Evolutionary conservation across 495 filamentous ascomycete genomes (phyloP).

Genomic region (Aspergillus indologenus): DNA sequence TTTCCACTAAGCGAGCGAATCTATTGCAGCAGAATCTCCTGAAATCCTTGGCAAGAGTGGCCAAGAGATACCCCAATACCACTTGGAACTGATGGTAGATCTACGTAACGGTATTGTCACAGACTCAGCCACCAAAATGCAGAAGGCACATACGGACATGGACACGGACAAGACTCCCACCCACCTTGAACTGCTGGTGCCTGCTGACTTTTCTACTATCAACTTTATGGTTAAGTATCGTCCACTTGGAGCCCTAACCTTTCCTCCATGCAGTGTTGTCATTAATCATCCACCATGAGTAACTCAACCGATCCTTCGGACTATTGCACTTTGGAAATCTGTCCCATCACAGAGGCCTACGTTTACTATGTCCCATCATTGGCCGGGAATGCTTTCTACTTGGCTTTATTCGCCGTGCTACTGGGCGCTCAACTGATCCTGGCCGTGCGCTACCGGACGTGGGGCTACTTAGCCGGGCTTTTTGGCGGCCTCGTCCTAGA

Average conservation of each 20-base stretch:
- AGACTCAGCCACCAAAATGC: too few species aligned
- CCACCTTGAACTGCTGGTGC: too few species aligned
- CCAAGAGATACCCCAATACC: too few species aligned
- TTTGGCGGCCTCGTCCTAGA: slow-evolving; percentile 29
- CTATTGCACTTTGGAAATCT: slow-evolving; percentile 28
- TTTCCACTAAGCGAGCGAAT: not conserved
- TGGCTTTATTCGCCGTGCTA: slow-evolving; percentile 22
- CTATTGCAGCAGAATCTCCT: too few species aligned
- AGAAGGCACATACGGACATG: too few species aligned
- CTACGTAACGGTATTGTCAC: too few species aligned
- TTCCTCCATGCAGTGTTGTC: not conserved
- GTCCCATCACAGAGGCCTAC: slow-evolving; percentile 21
- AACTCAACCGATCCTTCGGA: not conserved
- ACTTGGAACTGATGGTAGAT: too few species aligned
- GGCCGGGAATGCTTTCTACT: slow-evolving; percentile 24
- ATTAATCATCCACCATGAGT: not conserved
- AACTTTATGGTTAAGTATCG: too few species aligned
- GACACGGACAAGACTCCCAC: too few species aligned
- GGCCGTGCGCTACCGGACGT: slow-evolving; percentile 24
- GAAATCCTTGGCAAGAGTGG: too few species aligned
- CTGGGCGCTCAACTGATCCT: slow-evolving; percentile 23
- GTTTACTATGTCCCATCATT: slow-evolving; percentile 28
- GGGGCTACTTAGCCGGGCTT: slow-evolving; percentile 18
- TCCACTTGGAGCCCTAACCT: not conserved
- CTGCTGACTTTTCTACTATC: too few species aligned